Conservation (phyloP, 148 eudicot species). For the Spergularia marina region DNA sequence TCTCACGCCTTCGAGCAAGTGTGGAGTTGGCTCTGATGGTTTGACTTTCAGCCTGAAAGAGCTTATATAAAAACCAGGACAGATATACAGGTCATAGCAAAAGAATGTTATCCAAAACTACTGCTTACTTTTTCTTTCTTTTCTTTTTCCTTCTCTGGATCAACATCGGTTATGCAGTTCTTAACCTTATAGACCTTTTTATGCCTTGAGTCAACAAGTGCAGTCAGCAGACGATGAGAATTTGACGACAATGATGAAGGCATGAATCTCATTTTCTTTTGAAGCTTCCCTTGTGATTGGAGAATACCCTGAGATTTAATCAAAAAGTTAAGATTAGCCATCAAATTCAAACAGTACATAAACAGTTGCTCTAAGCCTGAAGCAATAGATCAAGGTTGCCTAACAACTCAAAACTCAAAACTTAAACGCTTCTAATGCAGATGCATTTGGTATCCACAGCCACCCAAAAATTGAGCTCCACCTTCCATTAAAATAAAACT, state of each 20-base stretch:
- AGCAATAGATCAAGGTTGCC: not conserved
- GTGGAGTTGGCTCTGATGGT: constrained; percentile 73
- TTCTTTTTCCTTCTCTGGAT: constrained; percentile 98
- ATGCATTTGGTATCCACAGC: not conserved
- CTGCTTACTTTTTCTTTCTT: constrained; percentile 72
- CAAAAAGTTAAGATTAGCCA: not conserved
- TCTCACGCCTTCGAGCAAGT: constrained; percentile 81
- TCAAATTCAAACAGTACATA: constrained; percentile 4
- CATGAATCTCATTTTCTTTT: constrained; percentile 91
- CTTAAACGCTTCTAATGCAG: not conserved
- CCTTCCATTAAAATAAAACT: no score
- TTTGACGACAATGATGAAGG: constrained; percentile 92
- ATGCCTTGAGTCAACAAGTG: constrained; percentile 90
- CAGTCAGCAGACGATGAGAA: constrained; percentile 89
- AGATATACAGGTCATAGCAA: constrained; percentile 10
- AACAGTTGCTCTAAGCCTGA: not conserved
- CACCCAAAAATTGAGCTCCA: no score
- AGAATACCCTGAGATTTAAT: constrained; percentile 66
- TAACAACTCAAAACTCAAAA: not conserved
- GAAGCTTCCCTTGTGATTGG: constrained; percentile 88
- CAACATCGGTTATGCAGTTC: constrained; percentile 90
- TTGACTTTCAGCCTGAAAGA: constrained; percentile 81
- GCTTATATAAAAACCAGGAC: constrained; percentile 9
- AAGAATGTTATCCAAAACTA: not conserved
- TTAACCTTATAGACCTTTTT: constrained; percentile 90